Evolutionary conservation across 2,329 filamentous ascomycete genomes (phyloP), one percentile per base, ranked within the genome.

Genomic region (Aspergillus phoenicis): DNA sequence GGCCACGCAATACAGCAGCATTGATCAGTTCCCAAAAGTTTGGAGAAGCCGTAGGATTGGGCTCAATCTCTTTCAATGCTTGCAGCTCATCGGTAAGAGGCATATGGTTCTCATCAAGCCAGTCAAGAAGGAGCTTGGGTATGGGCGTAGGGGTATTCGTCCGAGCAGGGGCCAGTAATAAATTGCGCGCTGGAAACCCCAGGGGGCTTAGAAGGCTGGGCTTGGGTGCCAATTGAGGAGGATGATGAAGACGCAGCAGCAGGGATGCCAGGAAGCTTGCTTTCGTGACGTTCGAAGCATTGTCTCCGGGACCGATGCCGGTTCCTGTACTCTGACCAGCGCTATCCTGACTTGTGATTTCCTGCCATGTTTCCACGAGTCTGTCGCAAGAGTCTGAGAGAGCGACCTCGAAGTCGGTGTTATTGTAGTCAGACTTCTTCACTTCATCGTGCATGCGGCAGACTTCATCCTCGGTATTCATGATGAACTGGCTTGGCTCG

Each of bases 11-110:
- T 22, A 93, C 81, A 13, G 87, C 82, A 58, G 86, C 86, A 68
- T 89, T 90, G n/a, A 97, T 81, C 1, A 87, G 87, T 71, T 93
- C 91, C 94, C 94, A 98, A 77, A 92, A 98, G 38, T 90, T 81
- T 26, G 83, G 81, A 70, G 95, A 91, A 47, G 87, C 87, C 2
- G 91, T 89, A 22, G 93, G 91, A 61, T 90, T 90, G 0, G 91
- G 90, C 49, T 83, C 83, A 67, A 87, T 78, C 28, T 83, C 82
- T 63, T 85, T 80, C 24, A 97, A 83, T 4, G 87, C 82, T 39
- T 86, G 81, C 24, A 90, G 80, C 69, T 93, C 89, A 55, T 86
- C 83, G 2, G 84, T 83, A 68, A 90, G 90, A 26, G 89, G 84
- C 64, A 90, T 87, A 71, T 97, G 91, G 70, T 91, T 85, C 15